Evolutionary conservation across 176 grass and related monocot genomes (phyloP).

Genomic region (Urochloa ruziziensis): DNA sequence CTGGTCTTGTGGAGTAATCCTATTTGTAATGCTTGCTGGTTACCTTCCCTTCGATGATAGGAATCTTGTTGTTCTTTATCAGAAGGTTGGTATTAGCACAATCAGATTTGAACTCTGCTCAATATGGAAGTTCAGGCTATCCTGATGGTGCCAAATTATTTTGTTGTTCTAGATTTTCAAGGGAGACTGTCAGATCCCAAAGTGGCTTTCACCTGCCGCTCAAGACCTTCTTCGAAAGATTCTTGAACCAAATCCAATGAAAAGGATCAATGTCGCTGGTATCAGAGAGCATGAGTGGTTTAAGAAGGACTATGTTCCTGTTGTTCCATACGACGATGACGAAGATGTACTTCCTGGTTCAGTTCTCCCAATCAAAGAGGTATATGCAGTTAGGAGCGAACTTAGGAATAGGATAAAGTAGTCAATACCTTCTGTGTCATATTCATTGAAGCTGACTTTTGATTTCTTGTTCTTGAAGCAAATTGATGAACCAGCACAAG

Average conservation of each 20-base stretch:
- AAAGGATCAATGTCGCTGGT: conserved; percentile 49
- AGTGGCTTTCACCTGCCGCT: conserved; percentile 49
- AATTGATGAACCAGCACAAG: conserved; percentile 25
- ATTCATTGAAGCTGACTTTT: conserved; percentile 20
- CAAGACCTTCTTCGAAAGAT: conserved; percentile 61
- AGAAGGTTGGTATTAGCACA: conserved; percentile 50
- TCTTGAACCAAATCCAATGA: conserved; percentile 72
- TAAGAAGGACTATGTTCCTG: conserved; percentile 55
- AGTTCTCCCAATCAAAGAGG: conserved; percentile 58
- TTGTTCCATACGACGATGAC: conserved; percentile 48
- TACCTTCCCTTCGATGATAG: conserved; percentile 82
- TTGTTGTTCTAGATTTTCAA: conserved; percentile 57
- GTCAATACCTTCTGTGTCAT: not conserved
- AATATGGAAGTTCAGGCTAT: not conserved
- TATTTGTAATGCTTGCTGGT: conserved; percentile 73
- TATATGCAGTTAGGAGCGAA: conserved; percentile 8
- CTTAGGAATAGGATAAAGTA: not conserved
- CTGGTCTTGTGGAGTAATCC: conserved; percentile 89
- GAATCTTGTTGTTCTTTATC: conserved; percentile 90
- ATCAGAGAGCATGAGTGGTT: conserved; percentile 80
- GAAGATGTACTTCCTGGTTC: conserved; percentile 37
- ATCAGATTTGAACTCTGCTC: not conserved
- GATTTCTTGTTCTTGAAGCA: conserved; percentile 48
- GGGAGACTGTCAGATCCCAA: conserved; percentile 64
- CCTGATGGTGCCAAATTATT: conserved; percentile 6